Conservation (phyloP, 495 filamentous ascomycete genomes). For the Sphaerosporella brunnea region DNA sequence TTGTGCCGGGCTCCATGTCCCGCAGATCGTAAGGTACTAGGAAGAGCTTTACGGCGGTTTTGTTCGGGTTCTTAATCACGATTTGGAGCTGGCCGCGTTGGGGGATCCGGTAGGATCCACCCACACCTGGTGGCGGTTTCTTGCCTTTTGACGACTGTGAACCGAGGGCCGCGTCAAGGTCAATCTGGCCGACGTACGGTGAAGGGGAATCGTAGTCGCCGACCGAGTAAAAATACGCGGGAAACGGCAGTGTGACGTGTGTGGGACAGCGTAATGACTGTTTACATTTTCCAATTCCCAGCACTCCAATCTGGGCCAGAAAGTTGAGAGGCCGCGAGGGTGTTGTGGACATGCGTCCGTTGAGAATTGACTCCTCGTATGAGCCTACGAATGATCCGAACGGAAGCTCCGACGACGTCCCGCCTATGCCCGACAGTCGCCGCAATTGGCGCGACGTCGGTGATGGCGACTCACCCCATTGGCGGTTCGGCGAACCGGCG, state of each 20-base stretch:
- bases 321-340: slow-evolving; percentile 90
- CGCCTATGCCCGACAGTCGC: slow-evolving; percentile 46
- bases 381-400: slow-evolving; percentile 84
- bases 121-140: slow-evolving; percentile 36
- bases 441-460: slow-evolving; percentile 29
- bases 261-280: slow-evolving; percentile 67
- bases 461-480: slow-evolving; percentile 24
- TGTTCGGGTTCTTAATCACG: slow-evolving; percentile 38
- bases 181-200: slow-evolving; percentile 87
- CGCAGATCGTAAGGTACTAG: slow-evolving; percentile 84
- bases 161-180: slow-evolving; percentile 62
- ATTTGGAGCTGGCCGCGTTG: slow-evolving; percentile 93
- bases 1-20: slow-evolving; percentile 90
- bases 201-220: slow-evolving; percentile 60
- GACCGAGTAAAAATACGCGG: slow-evolving; percentile 70
- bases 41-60: slow-evolving; percentile 36
- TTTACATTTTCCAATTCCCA: slow-evolving; percentile 82
- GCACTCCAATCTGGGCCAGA: slow-evolving; percentile 83
- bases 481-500: neutral
- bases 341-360: slow-evolving; percentile 90
- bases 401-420: slow-evolving; percentile 45
- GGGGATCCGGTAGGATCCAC: slow-evolving; percentile 85
- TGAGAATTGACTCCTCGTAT: slow-evolving; percentile 90
- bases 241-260: slow-evolving; percentile 85
- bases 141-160: slow-evolving; percentile 28